Evolutionary conservation across 2,329 filamentous ascomycete species (phyloP), one percentile per base, ranked within the genome.

Genomic region (Chaetomium globosum): DNA sequence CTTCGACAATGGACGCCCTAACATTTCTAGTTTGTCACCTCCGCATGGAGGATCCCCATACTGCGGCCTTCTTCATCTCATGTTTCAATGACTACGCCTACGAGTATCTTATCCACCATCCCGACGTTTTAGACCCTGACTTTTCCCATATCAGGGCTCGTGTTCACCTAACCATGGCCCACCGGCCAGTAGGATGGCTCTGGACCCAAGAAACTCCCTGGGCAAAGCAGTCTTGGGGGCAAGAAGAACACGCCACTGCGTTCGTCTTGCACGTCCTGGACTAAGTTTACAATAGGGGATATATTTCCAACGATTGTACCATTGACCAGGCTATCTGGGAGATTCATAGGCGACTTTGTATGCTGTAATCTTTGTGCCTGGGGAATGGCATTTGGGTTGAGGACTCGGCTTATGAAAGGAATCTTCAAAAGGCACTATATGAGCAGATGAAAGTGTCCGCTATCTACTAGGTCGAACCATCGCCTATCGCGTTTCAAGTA

Each of bases 281-380:
- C 1, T n/a, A 60, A 7, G 19, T 55, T 3, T 33, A 10, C 36
- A 9, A 10, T 1, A 1, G 13, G 28, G 48, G 39, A 13, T 9
- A 43, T 23, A 46, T 26, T 8, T 2, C 16, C 12, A 3, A 33
- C 3, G 49, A 39, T 3, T 7, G 12, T 30, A 9, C 16, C 26
- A 23, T 52, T 2, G 53, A 58, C 12, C 8, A 3, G 12, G 33
- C 16, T 2, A 36, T 66, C 5, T 2, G n/a, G 2, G 36, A 61
- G 5, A 31, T 61, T 9, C 60, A 65, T 21, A 26, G 19, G 10
- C 26, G 58, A 28, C 63, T 68, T 10, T 68, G 63, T 30, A 19
- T 64, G 0, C 9, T 68, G 53, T 63, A 68, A 58, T 64, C 60
- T 1, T 9, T 68, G 21, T 61, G 30, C 49, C 23, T 61, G 7